Evolutionary conservation across 208 protist species (phyloP), one percentile per base, ranked within the genome.

Genomic region (Leishmania major): DNA sequence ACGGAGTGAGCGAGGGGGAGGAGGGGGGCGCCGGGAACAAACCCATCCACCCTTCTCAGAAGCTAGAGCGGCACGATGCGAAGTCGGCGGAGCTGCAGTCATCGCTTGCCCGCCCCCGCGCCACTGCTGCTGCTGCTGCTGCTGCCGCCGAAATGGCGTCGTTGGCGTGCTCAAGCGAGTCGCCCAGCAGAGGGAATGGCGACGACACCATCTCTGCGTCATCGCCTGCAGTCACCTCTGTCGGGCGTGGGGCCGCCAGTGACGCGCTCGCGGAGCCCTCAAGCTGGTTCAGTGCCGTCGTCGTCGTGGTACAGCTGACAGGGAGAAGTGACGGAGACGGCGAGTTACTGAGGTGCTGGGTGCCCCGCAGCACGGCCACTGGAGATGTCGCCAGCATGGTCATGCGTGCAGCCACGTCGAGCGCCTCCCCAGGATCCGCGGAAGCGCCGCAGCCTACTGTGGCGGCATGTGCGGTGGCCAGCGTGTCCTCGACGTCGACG

Each of bases 11-110:
- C 1, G 62, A 37, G n/a, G 62, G 10, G 17, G 1, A 53, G 22
- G 25, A 0, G 10, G 51, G n/a, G 8, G 17, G 71, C 4, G 4
- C 11, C 13, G 69, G 25, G 69, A 74, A 11, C 13, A 10, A 31
- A 28, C 22, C 45, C 69, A 17, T 19, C 31, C 6, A 69, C 66
- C 17, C 40, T 45, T 49, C 62, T 35, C 74, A 81, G 47, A 45
- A 77, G 62, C 84, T 86, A 3, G 81, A 90, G 57, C 78, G 74
- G 59, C 78, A 81, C 11, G 82, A 86, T 2, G 62, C 78, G 47
- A 86, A 77, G 78, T 79, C 82, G 31, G 62, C 47, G n/a, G 78
- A 82, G 73, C 78, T 75, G 78, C 71, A 77, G 13, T 45, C 15
- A 73, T 51, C 60, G 2, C 70, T 74, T 43, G 40, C 66, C 70